A percentile compares a stretch with the other conserved stretches of the same genome.
These are phyloP conservation scores for Collybiopsis confluens DNA, from an alignment of 768 basidiomycete species.

Conservation along the genomic window DNA sequence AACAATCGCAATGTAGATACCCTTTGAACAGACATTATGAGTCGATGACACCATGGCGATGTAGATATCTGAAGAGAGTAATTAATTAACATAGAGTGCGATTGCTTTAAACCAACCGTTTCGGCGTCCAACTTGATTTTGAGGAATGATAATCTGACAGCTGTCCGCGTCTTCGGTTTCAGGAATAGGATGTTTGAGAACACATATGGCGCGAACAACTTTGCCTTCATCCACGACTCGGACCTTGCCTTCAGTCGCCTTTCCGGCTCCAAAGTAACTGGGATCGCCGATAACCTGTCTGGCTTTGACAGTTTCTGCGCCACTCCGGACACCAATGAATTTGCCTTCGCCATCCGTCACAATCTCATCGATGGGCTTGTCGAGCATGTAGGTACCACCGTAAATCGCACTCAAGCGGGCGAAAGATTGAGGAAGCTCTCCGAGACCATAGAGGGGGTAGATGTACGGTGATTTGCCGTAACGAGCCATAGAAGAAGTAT, in stretches of 20 bases:
- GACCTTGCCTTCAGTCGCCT: constrained; percentile 67
- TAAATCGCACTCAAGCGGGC: constrained; percentile 98
- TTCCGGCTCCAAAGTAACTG: constrained; percentile 87
- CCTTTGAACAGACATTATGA: constrained; percentile 96
- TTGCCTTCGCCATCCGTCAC: constrained; percentile 82
- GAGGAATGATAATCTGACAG: constrained; percentile 96
- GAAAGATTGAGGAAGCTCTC: constrained; percentile 98
- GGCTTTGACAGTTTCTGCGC: constrained; percentile 89
- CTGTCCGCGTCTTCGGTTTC: constrained; percentile 95
- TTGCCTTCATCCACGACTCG: constrained; percentile 90
- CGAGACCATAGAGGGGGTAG: constrained; percentile 97
- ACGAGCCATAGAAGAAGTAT: constrained; percentile 97
- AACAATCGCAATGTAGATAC: constrained; percentile 94
- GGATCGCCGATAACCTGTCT: constrained; percentile 98
- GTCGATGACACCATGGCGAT: constrained; percentile 96
- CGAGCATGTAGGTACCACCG: constrained; percentile 99
- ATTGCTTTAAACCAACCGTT: constrained; percentile 59
- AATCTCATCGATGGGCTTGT: constrained; percentile 90
- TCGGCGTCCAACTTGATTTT: constrained; percentile 91
- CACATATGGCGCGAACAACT: constrained; percentile 94
- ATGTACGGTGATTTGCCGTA: constrained; percentile 99
- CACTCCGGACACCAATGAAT: constrained; percentile 90
- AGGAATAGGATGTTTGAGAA: constrained; percentile 97
- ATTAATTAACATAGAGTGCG: not conserved
- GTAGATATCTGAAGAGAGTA: constrained; percentile 76